These are phyloP conservation scores for Phaeolepiota aurea DNA, from an alignment of 768 basidiomycete species.

Conservation along the genomic window DNA sequence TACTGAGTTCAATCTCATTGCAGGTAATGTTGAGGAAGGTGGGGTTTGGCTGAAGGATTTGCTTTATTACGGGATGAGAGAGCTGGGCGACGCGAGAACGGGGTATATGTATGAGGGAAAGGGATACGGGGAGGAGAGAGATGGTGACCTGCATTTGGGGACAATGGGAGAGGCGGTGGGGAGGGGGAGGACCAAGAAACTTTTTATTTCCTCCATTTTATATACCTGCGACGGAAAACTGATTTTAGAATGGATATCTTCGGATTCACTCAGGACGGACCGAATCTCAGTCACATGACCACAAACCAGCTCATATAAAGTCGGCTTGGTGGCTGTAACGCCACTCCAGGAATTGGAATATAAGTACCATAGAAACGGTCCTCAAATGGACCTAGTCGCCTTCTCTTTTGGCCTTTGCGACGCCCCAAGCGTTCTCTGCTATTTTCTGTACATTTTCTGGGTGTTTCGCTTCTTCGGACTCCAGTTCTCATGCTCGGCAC, in stretches of 20 bases:
- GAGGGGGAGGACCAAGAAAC: neutral
- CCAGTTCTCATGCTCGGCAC: too few species aligned
- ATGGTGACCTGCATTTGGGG: slow-evolving; percentile 45
- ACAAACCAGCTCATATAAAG: neutral
- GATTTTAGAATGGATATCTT: too few species aligned
- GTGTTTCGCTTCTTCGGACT: too few species aligned
- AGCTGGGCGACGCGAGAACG: slow-evolving; percentile 54
- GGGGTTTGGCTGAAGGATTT: slow-evolving; percentile 59
- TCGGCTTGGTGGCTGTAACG: too few species aligned
- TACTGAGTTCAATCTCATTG: slow-evolving; percentile 72
- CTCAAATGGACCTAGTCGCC: too few species aligned
- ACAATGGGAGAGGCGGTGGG: neutral
- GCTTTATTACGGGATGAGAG: slow-evolving; percentile 54
- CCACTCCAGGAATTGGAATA: too few species aligned
- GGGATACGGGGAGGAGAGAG: slow-evolving; percentile 60
- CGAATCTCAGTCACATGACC: neutral
- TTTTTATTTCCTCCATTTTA: neutral
- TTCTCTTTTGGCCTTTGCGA: too few species aligned
- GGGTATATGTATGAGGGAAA: slow-evolving; percentile 70
- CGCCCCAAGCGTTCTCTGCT: too few species aligned
- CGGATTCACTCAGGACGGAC: too few species aligned
- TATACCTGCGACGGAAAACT: neutral
- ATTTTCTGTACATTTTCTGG: too few species aligned
- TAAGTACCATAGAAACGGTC: too few species aligned
- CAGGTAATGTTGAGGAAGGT: slow-evolving; percentile 69